A percentile compares a stretch with the other conserved stretches of the same genome.
These are phyloP conservation scores for Hypoxylon intermedium DNA, from an alignment of 495 filamentous ascomycete species.

Conservation along the genomic window DNA sequence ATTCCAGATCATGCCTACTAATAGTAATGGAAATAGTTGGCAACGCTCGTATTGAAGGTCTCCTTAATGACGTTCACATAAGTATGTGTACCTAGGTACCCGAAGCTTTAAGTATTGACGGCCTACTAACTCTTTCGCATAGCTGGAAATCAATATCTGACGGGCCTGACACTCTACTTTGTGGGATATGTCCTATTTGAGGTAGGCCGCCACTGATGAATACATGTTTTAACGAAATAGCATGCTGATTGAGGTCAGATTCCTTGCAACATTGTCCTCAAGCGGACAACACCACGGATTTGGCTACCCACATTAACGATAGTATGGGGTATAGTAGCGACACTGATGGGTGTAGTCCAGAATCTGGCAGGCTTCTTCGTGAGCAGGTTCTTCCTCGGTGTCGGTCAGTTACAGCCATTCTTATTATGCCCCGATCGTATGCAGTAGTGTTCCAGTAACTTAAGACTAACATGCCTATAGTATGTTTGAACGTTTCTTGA, in stretches of 20 bases:
- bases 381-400: conserved; percentile 67
- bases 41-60: conserved; percentile 66
- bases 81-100: conserved; percentile 43
- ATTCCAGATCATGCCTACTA: conserved; percentile 4
- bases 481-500: conserved; percentile 12
- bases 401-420: conserved; percentile 31
- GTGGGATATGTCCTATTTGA: conserved; percentile 77
- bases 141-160: conserved; percentile 73
- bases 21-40: conserved; percentile 40
- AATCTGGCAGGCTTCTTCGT: conserved; percentile 69
- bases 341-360: conserved; percentile 71
- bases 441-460: conserved; percentile 45
- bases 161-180: conserved; percentile 76
- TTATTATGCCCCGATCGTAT: conserved; percentile 23
- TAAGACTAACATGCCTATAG: conserved; percentile 41
- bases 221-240: background rate
- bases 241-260: conserved; percentile 49
- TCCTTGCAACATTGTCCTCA: conserved; percentile 77
- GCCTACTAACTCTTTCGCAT: background rate
- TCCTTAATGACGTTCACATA: conserved; percentile 69
- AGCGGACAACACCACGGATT: conserved; percentile 69
- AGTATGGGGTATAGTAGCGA: conserved; percentile 68
- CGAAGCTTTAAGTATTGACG: background rate
- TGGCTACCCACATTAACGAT: conserved; percentile 59
- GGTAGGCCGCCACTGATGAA: conserved; percentile 13